phyloP scores from a whole-genome alignment of 208 protist species.

The Leishmania martiniquensis region DNA sequence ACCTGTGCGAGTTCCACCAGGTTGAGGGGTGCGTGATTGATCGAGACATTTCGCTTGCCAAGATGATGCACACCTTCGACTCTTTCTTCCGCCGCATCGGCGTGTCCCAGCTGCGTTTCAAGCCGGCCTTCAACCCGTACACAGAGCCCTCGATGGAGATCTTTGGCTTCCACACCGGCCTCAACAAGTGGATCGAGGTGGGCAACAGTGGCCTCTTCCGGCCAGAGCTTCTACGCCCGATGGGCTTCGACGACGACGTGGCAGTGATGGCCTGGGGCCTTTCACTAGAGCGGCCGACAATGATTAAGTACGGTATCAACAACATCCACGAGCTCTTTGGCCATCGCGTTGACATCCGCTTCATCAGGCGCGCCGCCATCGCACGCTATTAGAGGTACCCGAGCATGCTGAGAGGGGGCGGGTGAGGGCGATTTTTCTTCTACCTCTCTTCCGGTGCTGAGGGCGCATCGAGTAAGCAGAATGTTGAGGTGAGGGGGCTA shows the following conservation, averaged over 20 bases:
- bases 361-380: constrained; percentile 87
- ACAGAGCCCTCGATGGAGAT: constrained; percentile 99
- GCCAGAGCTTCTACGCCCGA: constrained; percentile 99
- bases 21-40: constrained; percentile 99
- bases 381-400: constrained; percentile 73
- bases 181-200: constrained; percentile 98
- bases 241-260: constrained; percentile 98
- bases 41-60: constrained; percentile 95
- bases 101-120: constrained; percentile 98
- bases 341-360: constrained; percentile 90
- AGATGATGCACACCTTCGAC: constrained; percentile 99
- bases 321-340: constrained; percentile 99
- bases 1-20: constrained; percentile 99
- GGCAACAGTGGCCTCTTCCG: constrained; percentile 99
- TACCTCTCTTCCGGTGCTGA: neutral
- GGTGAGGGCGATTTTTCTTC: neutral
- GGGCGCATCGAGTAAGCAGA: neutral
- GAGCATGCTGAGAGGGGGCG: neutral
- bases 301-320: constrained; percentile 99
- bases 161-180: constrained; percentile 96
- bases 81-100: constrained; percentile 98
- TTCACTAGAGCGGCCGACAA: constrained; percentile 99
- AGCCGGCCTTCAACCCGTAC: constrained; percentile 99
- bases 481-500: neutral
- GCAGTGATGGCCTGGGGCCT: constrained; percentile 99